A percentile compares a stretch with the other conserved stretches of the same genome.
Conservation (phyloP, 2,329 filamentous ascomycete species). For the Ceratocystis variospora region DNA sequence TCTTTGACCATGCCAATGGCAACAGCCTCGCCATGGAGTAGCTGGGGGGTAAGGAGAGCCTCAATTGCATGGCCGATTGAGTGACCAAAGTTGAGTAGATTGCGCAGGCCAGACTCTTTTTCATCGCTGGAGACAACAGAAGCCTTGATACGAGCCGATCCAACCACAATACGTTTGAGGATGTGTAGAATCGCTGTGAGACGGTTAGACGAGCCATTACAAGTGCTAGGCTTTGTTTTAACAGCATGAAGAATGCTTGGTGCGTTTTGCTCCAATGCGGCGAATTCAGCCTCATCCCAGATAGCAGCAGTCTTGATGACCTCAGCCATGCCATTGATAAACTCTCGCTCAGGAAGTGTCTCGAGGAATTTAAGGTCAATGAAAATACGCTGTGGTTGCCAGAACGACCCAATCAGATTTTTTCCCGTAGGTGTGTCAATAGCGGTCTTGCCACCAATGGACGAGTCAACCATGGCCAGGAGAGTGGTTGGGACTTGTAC, state of each 20-base stretch:
- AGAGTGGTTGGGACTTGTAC: slow-evolving; percentile 94
- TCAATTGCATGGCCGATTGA: slow-evolving; percentile 96
- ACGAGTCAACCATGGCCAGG: slow-evolving; percentile 95
- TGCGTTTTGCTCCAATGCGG: slow-evolving; percentile 69
- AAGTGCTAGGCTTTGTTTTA: slow-evolving; percentile 30
- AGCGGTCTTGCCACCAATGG: slow-evolving; percentile 94
- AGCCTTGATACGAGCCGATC: slow-evolving; percentile 85
- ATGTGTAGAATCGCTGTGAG: slow-evolving; percentile 57
- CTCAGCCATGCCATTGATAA: slow-evolving; percentile 98
- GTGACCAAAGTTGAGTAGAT: slow-evolving; percentile 93
- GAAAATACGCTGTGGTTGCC: slow-evolving; percentile 89
- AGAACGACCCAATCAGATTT: slow-evolving; percentile 90
- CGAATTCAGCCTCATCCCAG: slow-evolving; percentile 80
- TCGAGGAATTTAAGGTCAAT: slow-evolving; percentile 87
- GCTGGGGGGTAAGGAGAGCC: slow-evolving; percentile 85
- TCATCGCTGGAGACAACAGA: slow-evolving; percentile 90
- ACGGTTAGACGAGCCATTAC: slow-evolving; percentile 29
- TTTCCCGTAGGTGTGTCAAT: slow-evolving; percentile 95
- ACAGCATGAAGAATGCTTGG: slow-evolving; percentile 46
- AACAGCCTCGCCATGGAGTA: slow-evolving; percentile 89
- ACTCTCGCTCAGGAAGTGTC: slow-evolving; percentile 77
- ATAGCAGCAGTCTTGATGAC: slow-evolving; percentile 97
- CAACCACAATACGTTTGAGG: slow-evolving; percentile 68
- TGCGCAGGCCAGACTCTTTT: slow-evolving; percentile 82
- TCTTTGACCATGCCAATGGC: slow-evolving; percentile 98